Evolutionary conservation across 306 rosid species (phyloP).

Genomic region (Calophaca sinica): DNA sequence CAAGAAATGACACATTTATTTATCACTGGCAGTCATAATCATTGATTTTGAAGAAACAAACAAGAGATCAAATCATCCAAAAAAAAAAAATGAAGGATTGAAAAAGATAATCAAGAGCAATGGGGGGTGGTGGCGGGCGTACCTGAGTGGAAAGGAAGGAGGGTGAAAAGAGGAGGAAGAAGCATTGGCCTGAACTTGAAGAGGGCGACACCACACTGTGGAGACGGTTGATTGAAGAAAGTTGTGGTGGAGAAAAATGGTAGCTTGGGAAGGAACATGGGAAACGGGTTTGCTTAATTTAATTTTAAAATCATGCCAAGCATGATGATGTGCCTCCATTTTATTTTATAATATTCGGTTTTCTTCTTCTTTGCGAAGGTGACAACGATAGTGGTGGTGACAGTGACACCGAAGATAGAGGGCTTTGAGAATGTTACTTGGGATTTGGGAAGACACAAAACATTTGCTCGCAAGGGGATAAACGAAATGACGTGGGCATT

Average conservation of each 20-base stretch:
- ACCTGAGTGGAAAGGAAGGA: constrained; percentile 23
- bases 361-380: neutral
- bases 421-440: too few relatives aligned
- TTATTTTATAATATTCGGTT: neutral
- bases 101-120: too few relatives aligned
- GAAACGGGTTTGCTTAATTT: neutral
- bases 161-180: neutral
- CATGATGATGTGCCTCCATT: constrained; percentile 14
- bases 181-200: neutral
- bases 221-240: neutral
- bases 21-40: too few relatives aligned
- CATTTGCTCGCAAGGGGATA: too few relatives aligned
- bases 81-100: neutral
- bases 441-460: too few relatives aligned
- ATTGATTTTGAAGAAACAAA: neutral
- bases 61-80: neutral
- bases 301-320: neutral
- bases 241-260: neutral
- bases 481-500: too few relatives aligned
- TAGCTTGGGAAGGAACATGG: neutral
- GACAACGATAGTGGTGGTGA: neutral
- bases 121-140: neutral
- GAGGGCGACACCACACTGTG: neutral
- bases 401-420: too few relatives aligned
- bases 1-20: neutral